Conservation (phyloP, 257 asterid genomes). For the Misopates orontium region DNA sequence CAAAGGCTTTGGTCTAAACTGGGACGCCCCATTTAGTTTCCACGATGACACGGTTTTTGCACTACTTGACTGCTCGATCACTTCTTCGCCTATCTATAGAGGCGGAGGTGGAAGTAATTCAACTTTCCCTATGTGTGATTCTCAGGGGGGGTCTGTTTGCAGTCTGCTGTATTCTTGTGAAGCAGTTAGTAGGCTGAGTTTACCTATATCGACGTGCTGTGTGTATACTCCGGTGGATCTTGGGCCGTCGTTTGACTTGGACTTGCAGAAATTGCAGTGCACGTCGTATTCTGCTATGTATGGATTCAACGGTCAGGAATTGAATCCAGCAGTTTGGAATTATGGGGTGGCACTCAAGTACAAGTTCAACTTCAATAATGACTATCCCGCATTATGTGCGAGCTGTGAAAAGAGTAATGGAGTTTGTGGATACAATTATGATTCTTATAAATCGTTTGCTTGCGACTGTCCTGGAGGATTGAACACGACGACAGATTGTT, state of each 20-base stretch:
- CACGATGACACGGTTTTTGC: constrained; percentile 63
- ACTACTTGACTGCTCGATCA: constrained; percentile 54
- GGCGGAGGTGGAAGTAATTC: constrained; percentile 33
- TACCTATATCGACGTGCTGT: constrained; percentile 65
- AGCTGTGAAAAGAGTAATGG: constrained; percentile 81
- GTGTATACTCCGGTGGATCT: constrained; percentile 85
- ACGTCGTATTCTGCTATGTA: constrained; percentile 63
- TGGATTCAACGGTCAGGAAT: constrained; percentile 55
- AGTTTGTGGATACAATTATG: constrained; percentile 61
- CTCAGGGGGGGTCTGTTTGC: constrained; percentile 57
- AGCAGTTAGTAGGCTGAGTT: constrained; percentile 50
- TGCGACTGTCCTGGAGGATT: constrained; percentile 78
- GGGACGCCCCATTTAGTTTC: constrained; percentile 73
- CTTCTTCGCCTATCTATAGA: constrained; percentile 53
- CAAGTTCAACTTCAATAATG: constrained; percentile 70
- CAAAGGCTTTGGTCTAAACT: constrained; percentile 78
- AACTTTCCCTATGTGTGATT: constrained; percentile 57
- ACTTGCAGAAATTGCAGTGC: constrained; percentile 63
- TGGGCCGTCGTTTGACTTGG: constrained; percentile 81
- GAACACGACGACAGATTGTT: constrained; percentile 65
- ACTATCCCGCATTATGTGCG: constrained; percentile 64
- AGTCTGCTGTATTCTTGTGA: constrained; percentile 60
- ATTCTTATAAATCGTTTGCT: constrained; percentile 41
- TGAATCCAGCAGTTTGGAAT: constrained; percentile 61
- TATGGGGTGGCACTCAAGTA: constrained; percentile 74